Percentiles rank a stretch among this genome's conserved stretches.
phyloP scores from a whole-genome alignment of 345 rosid genomes.

The Chamaenerion angustifolium region DNA sequence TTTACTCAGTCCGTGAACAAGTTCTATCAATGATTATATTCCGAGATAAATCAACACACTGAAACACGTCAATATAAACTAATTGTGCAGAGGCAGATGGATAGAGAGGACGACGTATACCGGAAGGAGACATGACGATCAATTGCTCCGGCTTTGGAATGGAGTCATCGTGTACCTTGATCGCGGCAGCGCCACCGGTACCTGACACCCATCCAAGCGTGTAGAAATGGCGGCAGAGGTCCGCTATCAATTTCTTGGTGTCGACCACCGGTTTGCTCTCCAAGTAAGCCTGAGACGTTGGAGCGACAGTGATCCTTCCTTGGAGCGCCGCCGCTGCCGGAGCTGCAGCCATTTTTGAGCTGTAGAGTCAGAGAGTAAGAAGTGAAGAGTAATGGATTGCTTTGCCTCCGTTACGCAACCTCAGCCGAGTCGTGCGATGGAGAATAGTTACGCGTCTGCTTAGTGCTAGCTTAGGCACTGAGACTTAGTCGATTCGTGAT shows the following conservation, averaged over 20 bases:
- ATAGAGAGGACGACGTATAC: slow-evolving; percentile 12
- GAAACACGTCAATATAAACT: background rate
- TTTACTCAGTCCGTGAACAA: no score
- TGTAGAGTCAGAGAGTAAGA: background rate
- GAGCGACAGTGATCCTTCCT: slow-evolving; percentile 14
- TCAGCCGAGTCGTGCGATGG: no score
- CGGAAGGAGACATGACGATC: slow-evolving; percentile 94
- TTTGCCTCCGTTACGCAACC: no score
- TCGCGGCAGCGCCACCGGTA: slow-evolving; percentile 75
- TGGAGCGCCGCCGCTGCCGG: slow-evolving; percentile 12
- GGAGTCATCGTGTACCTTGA: slow-evolving; percentile 59
- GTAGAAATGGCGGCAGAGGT: slow-evolving; percentile 83
- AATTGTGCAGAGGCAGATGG: background rate
- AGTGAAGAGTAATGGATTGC: no score
- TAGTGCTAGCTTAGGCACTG: no score
- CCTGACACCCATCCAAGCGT: slow-evolving; percentile 79
- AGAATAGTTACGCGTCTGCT: no score
- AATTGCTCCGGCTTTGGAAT: slow-evolving; percentile 64
- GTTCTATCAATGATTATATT: no score
- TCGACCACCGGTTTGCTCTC: slow-evolving; percentile 54
- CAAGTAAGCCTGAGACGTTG: slow-evolving; percentile 52
- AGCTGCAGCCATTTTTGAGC: slow-evolving; percentile 5
- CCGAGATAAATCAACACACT: no score
- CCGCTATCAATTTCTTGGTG: slow-evolving; percentile 39
- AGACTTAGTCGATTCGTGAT: no score